Conservation (phyloP, 495 filamentous ascomycete genomes). For the Penicillium canescens region DNA sequence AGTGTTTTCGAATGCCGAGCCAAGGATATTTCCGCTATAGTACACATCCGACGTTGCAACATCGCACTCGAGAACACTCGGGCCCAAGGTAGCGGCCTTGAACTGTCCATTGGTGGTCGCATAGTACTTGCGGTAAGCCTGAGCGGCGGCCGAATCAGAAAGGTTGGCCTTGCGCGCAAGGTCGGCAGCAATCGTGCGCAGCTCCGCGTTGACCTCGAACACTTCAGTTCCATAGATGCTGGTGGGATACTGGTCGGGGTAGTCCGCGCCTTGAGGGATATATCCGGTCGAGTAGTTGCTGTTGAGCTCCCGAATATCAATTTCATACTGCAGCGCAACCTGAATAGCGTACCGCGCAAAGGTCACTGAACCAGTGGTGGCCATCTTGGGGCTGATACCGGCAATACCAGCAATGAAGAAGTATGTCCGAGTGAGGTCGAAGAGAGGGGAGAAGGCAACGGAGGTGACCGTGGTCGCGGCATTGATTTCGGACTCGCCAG, state of each 20-base stretch:
- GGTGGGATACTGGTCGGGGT: constrained; percentile 59
- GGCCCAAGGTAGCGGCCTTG: constrained; percentile 48
- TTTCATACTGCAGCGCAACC: constrained; percentile 73
- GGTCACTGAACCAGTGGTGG: constrained; percentile 61
- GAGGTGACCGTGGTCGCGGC: constrained; percentile 63
- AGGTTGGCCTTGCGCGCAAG: constrained; percentile 59
- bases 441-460: constrained; percentile 57
- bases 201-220: constrained; percentile 66
- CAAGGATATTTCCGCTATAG: constrained; percentile 62
- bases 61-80: constrained; percentile 66
- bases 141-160: constrained; percentile 51
- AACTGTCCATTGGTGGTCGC: constrained; percentile 41
- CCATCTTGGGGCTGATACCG: constrained; percentile 66
- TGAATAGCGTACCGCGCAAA: constrained; percentile 71
- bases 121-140: constrained; percentile 63
- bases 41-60: constrained; percentile 72
- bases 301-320: constrained; percentile 70
- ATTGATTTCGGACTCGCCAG: constrained; percentile 69
- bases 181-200: constrained; percentile 55
- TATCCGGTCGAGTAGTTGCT: constrained; percentile 66
- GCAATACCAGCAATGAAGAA: constrained; percentile 74
- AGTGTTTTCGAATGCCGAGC: constrained; percentile 64
- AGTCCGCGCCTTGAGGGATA: constrained; percentile 56
- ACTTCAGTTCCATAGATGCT: constrained; percentile 76
- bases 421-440: constrained; percentile 67